These are phyloP conservation scores for Penicillium italicum DNA, from an alignment of 2,329 filamentous ascomycete species.

Conservation along the genomic window DNA sequence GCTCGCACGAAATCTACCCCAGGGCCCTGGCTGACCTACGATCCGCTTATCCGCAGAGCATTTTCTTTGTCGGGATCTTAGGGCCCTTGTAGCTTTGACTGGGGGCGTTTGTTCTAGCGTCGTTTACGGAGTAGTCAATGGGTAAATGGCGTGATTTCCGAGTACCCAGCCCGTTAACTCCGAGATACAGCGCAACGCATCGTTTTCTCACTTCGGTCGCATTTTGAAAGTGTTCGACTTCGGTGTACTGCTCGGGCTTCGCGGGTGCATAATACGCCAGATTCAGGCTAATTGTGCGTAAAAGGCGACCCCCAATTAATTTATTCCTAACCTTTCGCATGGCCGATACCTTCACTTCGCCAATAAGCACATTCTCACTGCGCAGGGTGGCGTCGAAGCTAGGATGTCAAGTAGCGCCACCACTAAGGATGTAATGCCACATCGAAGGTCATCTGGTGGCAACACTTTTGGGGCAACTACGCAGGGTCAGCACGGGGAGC, in stretches of 20 bases:
- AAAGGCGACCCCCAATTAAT: background rate
- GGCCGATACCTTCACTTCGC: background rate
- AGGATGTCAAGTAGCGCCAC: background rate
- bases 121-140: too few species aligned
- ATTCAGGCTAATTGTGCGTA: background rate
- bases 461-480: conserved; percentile 6
- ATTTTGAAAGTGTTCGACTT: background rate
- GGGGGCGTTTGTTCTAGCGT: background rate
- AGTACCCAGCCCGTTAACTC: background rate
- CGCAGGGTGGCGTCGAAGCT: background rate
- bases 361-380: conserved; percentile 17
- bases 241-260: background rate
- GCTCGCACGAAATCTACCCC: background rate
- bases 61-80: background rate
- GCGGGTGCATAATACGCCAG: background rate
- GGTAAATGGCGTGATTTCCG: background rate
- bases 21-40: background rate
- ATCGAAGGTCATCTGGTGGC: conserved; percentile 13
- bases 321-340: too few species aligned
- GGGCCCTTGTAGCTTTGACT: background rate
- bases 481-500: conserved; percentile 12
- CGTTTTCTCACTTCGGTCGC: background rate
- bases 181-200: background rate
- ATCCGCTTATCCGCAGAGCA: background rate
- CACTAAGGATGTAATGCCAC: conserved; percentile 21